These are phyloP conservation scores for Pyrenula aspistea DNA, from an alignment of 495 filamentous ascomycete genomes.

Conservation along the genomic window DNA sequence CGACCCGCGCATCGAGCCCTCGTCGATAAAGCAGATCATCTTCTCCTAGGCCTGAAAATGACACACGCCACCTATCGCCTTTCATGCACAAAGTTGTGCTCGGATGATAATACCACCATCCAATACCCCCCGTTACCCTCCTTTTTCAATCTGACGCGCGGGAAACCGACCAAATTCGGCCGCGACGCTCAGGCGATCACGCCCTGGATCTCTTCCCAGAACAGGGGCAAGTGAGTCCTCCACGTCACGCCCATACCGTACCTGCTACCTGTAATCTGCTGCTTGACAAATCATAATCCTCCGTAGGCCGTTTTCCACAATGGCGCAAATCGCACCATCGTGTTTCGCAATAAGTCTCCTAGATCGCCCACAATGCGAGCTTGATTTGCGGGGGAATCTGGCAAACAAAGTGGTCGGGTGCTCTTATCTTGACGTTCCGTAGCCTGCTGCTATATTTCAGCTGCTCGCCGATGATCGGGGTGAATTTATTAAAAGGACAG, in stretches of 20 bases:
- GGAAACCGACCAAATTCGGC: not conserved
- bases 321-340: not conserved
- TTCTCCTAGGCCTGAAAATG: not conserved
- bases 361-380: not conserved
- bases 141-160: not conserved
- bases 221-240: not conserved
- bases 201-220: no score
- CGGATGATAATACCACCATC: no score
- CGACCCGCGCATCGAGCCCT: not conserved
- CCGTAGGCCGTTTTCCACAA: not conserved
- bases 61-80: not conserved
- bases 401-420: not conserved
- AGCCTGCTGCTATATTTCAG: not conserved
- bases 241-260: not conserved
- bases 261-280: not conserved
- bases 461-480: not conserved
- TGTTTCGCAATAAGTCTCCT: not conserved
- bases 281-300: not conserved
- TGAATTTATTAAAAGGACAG: not conserved
- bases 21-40: not conserved
- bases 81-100: no score
- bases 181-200: not conserved
- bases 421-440: not conserved
- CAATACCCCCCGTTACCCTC: not conserved
- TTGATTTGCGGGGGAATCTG: not conserved